A percentile compares a stretch with the other conserved stretches of the same genome.
phyloP scores from a whole-genome alignment of 2,329 filamentous ascomycete species.

The Pyrenophora tritici-repentis region DNA sequence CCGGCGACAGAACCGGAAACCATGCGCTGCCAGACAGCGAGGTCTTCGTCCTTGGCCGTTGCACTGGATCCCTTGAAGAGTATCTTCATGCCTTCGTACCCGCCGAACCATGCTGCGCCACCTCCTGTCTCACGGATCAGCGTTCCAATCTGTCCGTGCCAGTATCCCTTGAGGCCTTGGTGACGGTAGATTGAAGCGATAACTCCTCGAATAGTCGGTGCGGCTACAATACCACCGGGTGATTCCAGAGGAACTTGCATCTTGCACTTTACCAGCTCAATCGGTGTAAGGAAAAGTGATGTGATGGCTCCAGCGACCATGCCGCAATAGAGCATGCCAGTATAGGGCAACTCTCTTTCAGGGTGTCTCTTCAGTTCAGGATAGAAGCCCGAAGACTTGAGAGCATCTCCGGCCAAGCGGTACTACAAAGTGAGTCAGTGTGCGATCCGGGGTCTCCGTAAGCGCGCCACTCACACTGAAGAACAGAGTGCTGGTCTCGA shows the following conservation, averaged over 20 bases:
- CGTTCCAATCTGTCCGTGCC: slow-evolving; percentile 93
- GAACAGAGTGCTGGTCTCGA: slow-evolving; percentile 91
- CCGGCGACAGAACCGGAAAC: slow-evolving; percentile 85
- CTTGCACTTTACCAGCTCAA: slow-evolving; percentile 97
- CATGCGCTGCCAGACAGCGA: slow-evolving; percentile 87
- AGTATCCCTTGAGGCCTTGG: slow-evolving; percentile 84
- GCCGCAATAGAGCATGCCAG: slow-evolving; percentile 76
- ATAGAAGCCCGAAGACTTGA: slow-evolving; percentile 64
- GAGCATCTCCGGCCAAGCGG: slow-evolving; percentile 57
- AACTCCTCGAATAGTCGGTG: slow-evolving; percentile 69
- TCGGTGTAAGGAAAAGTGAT: slow-evolving; percentile 87
- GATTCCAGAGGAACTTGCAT: slow-evolving; percentile 75
- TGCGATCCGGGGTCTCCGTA: not conserved
- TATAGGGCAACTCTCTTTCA: slow-evolving; percentile 68
- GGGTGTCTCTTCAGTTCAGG: slow-evolving; percentile 53
- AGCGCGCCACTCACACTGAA: slow-evolving; percentile 65
- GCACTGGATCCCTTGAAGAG: slow-evolving; percentile 64
- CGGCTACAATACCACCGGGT: slow-evolving; percentile 48
- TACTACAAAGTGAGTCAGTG: slow-evolving; percentile 47
- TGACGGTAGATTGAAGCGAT: slow-evolving; percentile 80
- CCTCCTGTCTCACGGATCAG: slow-evolving; percentile 93
- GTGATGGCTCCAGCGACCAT: slow-evolving; percentile 88
- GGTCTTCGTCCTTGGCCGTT: slow-evolving; percentile 55
- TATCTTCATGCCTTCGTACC: slow-evolving; percentile 61
- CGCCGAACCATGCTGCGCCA: slow-evolving; percentile 87